phyloP scores from a whole-genome alignment of 1,284 basidiomycete genomes.

The Coniferiporia weirii region DNA sequence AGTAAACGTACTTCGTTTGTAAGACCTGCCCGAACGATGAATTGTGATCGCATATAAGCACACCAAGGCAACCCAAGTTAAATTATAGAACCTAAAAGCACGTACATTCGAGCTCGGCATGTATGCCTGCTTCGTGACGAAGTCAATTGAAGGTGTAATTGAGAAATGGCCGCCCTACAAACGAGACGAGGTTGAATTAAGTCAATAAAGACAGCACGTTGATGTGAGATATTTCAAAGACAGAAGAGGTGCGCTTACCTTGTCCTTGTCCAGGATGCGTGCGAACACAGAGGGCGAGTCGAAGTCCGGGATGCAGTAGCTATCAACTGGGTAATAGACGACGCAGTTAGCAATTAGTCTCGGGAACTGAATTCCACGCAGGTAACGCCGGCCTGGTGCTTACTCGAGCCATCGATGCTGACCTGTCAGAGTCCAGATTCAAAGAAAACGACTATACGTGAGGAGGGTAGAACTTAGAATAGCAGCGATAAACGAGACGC shows the following conservation, averaged over 20 bases:
- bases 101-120: conserved; percentile 80
- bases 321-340: conserved; percentile 54
- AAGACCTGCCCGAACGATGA: conserved; percentile 63
- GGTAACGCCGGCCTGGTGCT: too few relatives aligned
- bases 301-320: conserved; percentile 89
- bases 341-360: not conserved
- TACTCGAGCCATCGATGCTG: conserved; percentile 76
- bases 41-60: not conserved
- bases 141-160: conserved; percentile 64
- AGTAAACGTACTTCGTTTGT: conserved; percentile 60
- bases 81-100: conserved; percentile 4
- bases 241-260: too few relatives aligned
- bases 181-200: too few relatives aligned
- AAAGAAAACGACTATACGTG: too few relatives aligned
- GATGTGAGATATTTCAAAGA: not conserved
- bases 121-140: conserved; percentile 81
- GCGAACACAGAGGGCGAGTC: conserved; percentile 91
- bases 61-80: too few relatives aligned
- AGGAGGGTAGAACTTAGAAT: too few relatives aligned
- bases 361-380: too few relatives aligned
- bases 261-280: conserved; percentile 79
- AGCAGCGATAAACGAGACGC: conserved; percentile 20
- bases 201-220: too few relatives aligned
- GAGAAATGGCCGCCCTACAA: conserved; percentile 86
- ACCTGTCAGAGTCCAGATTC: conserved; percentile 35